Evolutionary conservation across 306 rosid species (phyloP), one percentile per base, ranked within the genome.

Genomic region (Cucumis cinereus): DNA sequence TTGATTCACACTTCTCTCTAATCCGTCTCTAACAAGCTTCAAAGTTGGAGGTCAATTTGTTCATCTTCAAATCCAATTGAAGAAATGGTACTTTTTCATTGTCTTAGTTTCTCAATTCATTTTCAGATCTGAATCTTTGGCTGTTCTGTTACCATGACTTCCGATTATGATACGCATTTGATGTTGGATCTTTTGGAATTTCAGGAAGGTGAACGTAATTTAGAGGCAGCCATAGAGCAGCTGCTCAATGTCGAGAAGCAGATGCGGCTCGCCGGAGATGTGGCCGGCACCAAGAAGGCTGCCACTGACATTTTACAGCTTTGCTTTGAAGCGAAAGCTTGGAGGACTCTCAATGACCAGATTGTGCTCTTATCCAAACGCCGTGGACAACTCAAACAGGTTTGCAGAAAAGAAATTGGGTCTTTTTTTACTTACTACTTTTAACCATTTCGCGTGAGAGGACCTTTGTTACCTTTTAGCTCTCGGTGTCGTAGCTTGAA

Each of bases 301-400:
- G 97, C 53, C 68, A 89, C 89, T 23, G 98, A 93, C 55, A 93
- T 93, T 68, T 81, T 93, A 56, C 87, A 84, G 56, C 92, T 93
- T 26, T 93, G 98, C 86, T 93, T 86, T 15, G 91, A 91, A 28
- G 97, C 97, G 0, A 84, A 83, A 26, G 97, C 93, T 8, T 91
- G 98, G 98, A 87, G 87, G 76, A 91, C 86, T 61, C 96, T 93
- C 52, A 93, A 88, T n/a, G 98, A 93, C 69, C 98, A 89, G 88
- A 93, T 93, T 87, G 69, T 91, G 20, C 91, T 91, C 5, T 78
- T 91, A 75, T 93, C 98, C 7, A 93, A 93, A 78, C 97, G 98
- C 64, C 97, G 97, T 23, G 98, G 97, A 73, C 97, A 91, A 86
- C 97, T 93, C 35, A 91, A 93, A 86, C 98, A 91, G 97, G 98